A percentile compares a stretch with the other conserved stretches of the same genome.
phyloP scores from a whole-genome alignment of 2,329 filamentous ascomycete species.

The Fusarium tuaranense region DNA sequence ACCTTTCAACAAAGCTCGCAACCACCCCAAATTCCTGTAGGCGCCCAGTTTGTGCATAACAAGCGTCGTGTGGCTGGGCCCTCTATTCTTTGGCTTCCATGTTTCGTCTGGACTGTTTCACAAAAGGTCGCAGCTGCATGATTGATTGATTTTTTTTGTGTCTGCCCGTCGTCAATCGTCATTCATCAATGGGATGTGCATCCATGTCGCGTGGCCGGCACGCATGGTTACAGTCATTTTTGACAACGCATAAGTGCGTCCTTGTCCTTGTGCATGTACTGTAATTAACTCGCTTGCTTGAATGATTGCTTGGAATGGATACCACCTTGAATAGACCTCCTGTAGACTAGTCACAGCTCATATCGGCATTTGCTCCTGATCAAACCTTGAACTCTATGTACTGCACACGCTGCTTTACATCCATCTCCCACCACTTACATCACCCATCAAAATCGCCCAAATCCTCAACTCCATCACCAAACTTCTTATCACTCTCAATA shows the following conservation, averaged over 20 bases:
- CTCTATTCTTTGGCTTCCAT: not conserved
- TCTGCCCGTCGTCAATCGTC: not conserved
- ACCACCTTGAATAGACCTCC: not conserved
- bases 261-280: not conserved
- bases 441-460: conserved; percentile 16
- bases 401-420: conserved; percentile 10
- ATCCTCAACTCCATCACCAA: conserved; percentile 26
- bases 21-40: not conserved
- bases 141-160: not conserved
- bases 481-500: conserved; percentile 3
- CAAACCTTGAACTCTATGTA: conserved; percentile 8
- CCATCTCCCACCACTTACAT: conserved; percentile 8
- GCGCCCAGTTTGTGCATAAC: not conserved
- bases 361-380: not conserved
- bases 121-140: not conserved
- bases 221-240: conserved; percentile 8
- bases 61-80: conserved; percentile 1
- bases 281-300: not conserved
- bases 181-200: not conserved
- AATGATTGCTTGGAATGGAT: not conserved
- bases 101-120: conserved; percentile 9
- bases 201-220: conserved; percentile 6
- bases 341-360: not conserved
- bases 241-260: conserved; percentile 12
- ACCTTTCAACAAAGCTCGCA: no score